These are phyloP conservation scores for Mycena albidolilacea DNA, from an alignment of 768 basidiomycete genomes.

Conservation along the genomic window DNA sequence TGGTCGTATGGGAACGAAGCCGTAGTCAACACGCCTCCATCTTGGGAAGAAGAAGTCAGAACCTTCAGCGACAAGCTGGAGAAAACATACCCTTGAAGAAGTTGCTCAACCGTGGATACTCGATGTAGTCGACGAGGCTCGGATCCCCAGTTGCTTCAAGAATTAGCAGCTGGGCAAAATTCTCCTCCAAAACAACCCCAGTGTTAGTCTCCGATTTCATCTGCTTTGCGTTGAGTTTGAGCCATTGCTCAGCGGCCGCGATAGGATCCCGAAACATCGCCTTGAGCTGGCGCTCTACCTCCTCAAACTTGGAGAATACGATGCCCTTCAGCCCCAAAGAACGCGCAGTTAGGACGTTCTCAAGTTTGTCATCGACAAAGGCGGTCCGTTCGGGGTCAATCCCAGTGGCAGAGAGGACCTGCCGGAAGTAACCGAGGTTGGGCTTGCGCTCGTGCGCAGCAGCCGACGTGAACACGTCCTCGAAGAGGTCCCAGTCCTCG, in stretches of 20 bases:
- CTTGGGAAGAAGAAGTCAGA: background rate
- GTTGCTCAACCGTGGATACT: constrained; percentile 61
- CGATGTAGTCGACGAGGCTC: constrained; percentile 52
- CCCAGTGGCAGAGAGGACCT: constrained; percentile 61
- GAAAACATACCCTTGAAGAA: constrained; percentile 62
- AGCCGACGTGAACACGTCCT: constrained; percentile 66
- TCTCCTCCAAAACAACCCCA: constrained; percentile 60
- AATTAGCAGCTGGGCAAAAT: constrained; percentile 73
- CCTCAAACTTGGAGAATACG: constrained; percentile 53
- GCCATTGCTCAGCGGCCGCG: constrained; percentile 56
- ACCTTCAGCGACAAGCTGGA: constrained; percentile 3
- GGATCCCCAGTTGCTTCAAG: constrained; percentile 64
- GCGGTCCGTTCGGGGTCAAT: constrained; percentile 62
- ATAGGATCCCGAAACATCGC: constrained; percentile 64
- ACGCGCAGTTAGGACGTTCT: constrained; percentile 70
- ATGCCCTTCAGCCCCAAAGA: constrained; percentile 71
- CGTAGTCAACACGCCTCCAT: constrained; percentile 56
- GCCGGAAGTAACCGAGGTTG: constrained; percentile 63
- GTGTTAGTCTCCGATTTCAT: constrained; percentile 61
- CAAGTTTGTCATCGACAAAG: constrained; percentile 74
- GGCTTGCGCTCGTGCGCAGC: constrained; percentile 60
- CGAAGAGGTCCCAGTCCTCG: constrained; percentile 64
- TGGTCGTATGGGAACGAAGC: constrained; percentile 66
- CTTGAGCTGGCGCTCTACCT: constrained; percentile 60
- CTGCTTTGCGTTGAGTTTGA: constrained; percentile 55